Percentiles rank a stretch among this genome's conserved stretches.
Evolutionary conservation across 768 basidiomycete species (phyloP).

Genomic region (Arthromyces matolae): DNA sequence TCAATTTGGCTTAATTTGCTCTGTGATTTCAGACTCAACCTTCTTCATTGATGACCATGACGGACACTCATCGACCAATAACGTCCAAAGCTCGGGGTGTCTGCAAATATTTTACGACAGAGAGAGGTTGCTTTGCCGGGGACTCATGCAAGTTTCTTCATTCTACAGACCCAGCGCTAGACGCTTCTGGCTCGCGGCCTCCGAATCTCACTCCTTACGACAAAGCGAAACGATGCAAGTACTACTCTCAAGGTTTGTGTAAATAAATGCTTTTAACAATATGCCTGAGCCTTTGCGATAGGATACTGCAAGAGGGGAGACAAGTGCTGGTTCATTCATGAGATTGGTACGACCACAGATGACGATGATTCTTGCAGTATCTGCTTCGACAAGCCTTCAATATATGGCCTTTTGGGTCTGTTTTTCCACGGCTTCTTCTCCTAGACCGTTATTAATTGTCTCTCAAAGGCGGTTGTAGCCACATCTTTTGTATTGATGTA

Average conservation of each 20-base stretch:
- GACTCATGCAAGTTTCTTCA: slow-evolving; percentile 77
- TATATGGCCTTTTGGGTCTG: slow-evolving; percentile 67
- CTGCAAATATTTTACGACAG: slow-evolving; percentile 62
- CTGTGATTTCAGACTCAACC: not conserved
- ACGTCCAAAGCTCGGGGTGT: slow-evolving; percentile 71
- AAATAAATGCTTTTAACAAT: not conserved
- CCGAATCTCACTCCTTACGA: slow-evolving; percentile 61
- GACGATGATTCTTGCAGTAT: slow-evolving; percentile 62
- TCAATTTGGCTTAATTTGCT: not conserved
- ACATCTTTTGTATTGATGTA: slow-evolving; percentile 74
- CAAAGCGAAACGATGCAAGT: slow-evolving; percentile 64
- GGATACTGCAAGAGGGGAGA: slow-evolving; percentile 72
- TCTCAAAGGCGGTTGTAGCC: slow-evolving; percentile 61
- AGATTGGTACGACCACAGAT: slow-evolving; percentile 21
- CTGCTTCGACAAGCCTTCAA: slow-evolving; percentile 68
- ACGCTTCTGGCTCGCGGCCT: slow-evolving; percentile 29
- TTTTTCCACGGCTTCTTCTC: not conserved
- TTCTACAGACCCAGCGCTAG: slow-evolving; percentile 30
- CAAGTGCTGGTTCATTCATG: slow-evolving; percentile 74
- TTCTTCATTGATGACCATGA: slow-evolving; percentile 12
- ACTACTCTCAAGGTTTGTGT: slow-evolving; percentile 53
- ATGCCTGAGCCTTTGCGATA: slow-evolving; percentile 20
- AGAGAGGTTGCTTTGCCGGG: slow-evolving; percentile 68
- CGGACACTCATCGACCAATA: slow-evolving; percentile 40
- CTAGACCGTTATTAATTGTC: not conserved